Percentiles rank a stretch among this genome's conserved stretches.
These are phyloP conservation scores for Quercus phellos DNA, from an alignment of 331 rosid species.

Conservation along the genomic window DNA sequence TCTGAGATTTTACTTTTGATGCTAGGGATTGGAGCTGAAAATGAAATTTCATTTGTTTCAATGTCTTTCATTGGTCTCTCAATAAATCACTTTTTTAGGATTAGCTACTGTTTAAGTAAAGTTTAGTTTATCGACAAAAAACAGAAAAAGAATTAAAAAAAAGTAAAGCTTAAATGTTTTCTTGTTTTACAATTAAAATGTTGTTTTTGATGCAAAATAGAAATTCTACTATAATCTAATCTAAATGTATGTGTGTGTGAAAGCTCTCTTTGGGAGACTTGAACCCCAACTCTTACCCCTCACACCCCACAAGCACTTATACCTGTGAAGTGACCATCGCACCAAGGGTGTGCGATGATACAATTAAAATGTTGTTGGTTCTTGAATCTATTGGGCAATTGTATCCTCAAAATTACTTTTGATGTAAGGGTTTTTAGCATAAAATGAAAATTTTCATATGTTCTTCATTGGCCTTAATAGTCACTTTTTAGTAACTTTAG, in stretches of 20 bases:
- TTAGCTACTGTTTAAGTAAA: neutral
- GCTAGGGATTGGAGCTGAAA: slow-evolving; percentile 36
- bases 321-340: too few relatives aligned
- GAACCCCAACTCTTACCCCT: too few relatives aligned
- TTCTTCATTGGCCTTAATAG: slow-evolving; percentile 3
- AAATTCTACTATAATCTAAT: too few relatives aligned
- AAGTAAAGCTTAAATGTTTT: neutral
- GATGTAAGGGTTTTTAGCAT: slow-evolving; percentile 34
- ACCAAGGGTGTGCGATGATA: neutral
- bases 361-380: slow-evolving; percentile 2
- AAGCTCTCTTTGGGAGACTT: too few relatives aligned
- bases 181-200: slow-evolving; percentile 1
- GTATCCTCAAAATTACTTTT: slow-evolving; percentile 11
- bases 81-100: neutral
- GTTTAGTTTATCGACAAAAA: neutral
- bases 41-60: slow-evolving; percentile 24
- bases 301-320: too few relatives aligned
- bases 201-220: neutral
- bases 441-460: slow-evolving; percentile 30
- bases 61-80: neutral
- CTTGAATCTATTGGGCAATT: neutral
- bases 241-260: too few relatives aligned
- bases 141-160: too few relatives aligned
- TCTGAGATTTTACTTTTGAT: slow-evolving; percentile 15
- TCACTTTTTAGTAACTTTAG: neutral